Conservation (phyloP, 306 rosid species). For the Prunus dulcis region DNA sequence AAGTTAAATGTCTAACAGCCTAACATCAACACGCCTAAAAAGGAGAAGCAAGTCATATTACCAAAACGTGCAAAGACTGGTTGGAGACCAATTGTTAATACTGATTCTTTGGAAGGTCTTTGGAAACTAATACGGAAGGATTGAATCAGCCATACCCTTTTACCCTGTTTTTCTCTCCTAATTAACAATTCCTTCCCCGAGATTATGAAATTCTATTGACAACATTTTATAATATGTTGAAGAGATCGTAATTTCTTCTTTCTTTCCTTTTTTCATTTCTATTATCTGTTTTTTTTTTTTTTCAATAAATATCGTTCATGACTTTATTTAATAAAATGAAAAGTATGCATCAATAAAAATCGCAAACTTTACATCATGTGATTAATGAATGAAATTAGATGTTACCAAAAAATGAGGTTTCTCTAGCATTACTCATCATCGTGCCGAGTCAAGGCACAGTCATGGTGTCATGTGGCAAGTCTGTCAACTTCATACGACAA, state of each 20-base stretch:
- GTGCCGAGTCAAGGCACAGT: neutral
- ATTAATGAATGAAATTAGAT: neutral
- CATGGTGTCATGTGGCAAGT: neutral
- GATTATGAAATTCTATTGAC: neutral
- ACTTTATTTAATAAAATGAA: no score
- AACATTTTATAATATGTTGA: neutral
- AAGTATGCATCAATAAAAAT: no score
- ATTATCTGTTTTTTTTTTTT: no score
- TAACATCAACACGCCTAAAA: neutral
- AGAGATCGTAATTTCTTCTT: no score
- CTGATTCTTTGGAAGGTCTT: neutral
- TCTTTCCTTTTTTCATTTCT: no score
- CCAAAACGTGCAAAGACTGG: neutral
- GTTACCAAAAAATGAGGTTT: neutral
- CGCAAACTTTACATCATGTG: neutral
- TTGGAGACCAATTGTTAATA: neutral
- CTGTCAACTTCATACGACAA: neutral
- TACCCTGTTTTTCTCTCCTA: neutral
- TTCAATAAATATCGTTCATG: neutral
- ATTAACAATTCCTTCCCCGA: neutral
- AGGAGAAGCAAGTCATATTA: neutral
- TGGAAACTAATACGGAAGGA: neutral
- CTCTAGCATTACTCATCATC: neutral
- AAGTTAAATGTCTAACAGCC: neutral
- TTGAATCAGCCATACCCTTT: neutral